Evolutionary conservation across 169 alveolate genomes (phyloP), one percentile per base, ranked within the genome.

Genomic region (Neospora caninum): DNA sequence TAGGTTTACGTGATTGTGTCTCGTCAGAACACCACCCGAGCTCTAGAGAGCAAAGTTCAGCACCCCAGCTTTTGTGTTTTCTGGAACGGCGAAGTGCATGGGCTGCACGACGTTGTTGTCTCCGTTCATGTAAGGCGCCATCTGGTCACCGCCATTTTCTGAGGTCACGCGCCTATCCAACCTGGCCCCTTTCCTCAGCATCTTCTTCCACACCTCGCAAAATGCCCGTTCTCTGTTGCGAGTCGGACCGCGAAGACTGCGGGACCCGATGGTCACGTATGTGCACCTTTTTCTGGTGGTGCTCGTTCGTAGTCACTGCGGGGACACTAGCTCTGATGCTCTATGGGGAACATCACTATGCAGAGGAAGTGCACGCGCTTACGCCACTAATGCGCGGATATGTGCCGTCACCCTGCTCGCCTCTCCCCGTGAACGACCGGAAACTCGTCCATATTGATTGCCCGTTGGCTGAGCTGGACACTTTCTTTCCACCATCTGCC

Each of bases 401-500:
- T 27, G 84, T 54, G 34, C 94, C 94, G 38, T 80, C 94, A 38
- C 87, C 94, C 49, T 92, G 94, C 36, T 87, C 87, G 41, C 94
- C 94, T n/a, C 87, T 53, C 36, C 94, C 91, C 41, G 88, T 67
- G 29, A 92, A 92, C 45, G 94, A 92, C 43, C 83, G 94, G 45
- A 41, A 49, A 43, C 67, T 78, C 43, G 94, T 92, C 22, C 94
- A 92, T 83, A 87, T 92, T 34, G 95, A 87, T 78, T 94, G 95
- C 53, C 95, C 95, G 4, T 38, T 94, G 45, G 42, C 80, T 2
- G 86, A 88, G 41, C 43, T 91, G 38, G 64, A 91, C 36, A 43
- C 94, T 36, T 94, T 94, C 94, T 94, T 43, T n/a, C 94, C 95
- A 25, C 95, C 95, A 10, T 67, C 94, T 0, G 38, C 93, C 43